phyloP scores from a whole-genome alignment of 805 yeast genomes.

The Huiozyma sinensis region DNA sequence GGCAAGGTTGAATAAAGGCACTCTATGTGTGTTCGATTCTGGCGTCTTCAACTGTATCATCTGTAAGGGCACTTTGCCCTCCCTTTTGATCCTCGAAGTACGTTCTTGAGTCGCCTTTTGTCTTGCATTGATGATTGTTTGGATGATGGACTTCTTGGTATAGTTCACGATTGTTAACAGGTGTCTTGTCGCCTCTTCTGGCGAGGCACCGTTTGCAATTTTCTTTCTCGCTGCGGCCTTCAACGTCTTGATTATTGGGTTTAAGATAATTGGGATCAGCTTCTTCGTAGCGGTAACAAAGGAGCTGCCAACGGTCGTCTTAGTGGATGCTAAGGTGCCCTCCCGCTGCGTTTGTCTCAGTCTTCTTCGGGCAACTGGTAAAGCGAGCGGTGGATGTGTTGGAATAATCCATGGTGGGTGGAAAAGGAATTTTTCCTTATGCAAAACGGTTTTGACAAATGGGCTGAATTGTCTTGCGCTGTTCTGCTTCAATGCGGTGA shows the following conservation, averaged over 20 bases:
- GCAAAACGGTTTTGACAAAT: constrained; percentile 18
- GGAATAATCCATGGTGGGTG: constrained; percentile 30
- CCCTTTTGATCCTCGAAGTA: background rate
- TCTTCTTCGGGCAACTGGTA: constrained; percentile 24
- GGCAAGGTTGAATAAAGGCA: constrained; percentile 18
- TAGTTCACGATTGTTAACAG: constrained; percentile 22
- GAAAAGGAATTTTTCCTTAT: constrained; percentile 21
- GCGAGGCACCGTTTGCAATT: constrained; percentile 26
- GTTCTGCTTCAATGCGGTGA: background rate
- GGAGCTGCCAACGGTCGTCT: constrained; percentile 4
- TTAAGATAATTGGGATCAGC: constrained; percentile 19
- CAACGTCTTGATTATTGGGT: constrained; percentile 25
- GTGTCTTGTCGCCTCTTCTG: constrained; percentile 24
- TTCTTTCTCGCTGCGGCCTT: constrained; percentile 27
- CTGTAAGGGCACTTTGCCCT: background rate
- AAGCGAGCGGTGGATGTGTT: constrained; percentile 20
- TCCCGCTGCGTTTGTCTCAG: constrained; percentile 5
- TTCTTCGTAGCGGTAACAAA: constrained; percentile 9
- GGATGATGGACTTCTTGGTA: constrained; percentile 21
- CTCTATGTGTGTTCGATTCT: constrained; percentile 5
- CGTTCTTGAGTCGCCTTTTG: background rate
- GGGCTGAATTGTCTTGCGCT: constrained; percentile 7
- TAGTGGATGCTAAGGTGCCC: background rate
- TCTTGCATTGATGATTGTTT: constrained; percentile 1
- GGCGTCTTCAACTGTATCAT: background rate